These are phyloP conservation scores for Conringia planisiliqua DNA, from an alignment of 345 rosid genomes.

Conservation along the genomic window DNA sequence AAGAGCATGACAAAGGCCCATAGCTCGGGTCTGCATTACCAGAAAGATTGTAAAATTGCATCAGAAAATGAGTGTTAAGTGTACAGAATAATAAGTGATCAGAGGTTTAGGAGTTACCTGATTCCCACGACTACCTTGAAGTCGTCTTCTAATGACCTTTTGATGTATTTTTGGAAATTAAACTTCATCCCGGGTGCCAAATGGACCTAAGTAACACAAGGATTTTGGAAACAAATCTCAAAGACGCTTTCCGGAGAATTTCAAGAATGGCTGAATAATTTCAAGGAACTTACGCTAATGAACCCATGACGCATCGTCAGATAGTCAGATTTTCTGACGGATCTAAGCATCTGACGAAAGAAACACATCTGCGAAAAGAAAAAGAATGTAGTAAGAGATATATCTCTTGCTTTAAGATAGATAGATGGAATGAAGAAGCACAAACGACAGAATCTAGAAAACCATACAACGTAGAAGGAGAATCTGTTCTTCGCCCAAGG, in stretches of 20 bases:
- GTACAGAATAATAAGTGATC: not conserved
- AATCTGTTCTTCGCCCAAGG: slow-evolving; percentile 50
- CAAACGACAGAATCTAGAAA: not conserved
- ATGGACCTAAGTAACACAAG: slow-evolving; percentile 59
- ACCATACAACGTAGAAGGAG: slow-evolving; percentile 61
- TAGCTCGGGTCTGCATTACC: slow-evolving; percentile 55
- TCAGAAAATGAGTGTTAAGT: not conserved
- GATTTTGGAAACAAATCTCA: slow-evolving; percentile 1
- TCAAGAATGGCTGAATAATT: not conserved
- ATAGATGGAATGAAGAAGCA: not conserved
- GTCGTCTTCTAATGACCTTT: slow-evolving; percentile 89
- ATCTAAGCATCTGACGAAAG: slow-evolving; percentile 75
- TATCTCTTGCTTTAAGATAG: not conserved
- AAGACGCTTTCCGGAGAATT: not conserved
- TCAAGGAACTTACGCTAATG: slow-evolving; percentile 50
- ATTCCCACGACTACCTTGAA: slow-evolving; percentile 95
- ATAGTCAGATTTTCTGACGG: slow-evolving; percentile 76
- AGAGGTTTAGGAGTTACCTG: slow-evolving; percentile 41
- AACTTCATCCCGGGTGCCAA: slow-evolving; percentile 80
- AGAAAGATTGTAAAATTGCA: not conserved
- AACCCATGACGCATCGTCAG: slow-evolving; percentile 91
- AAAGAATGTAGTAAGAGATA: not conserved
- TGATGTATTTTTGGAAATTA: slow-evolving; percentile 88
- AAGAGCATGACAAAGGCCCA: slow-evolving; percentile 78
- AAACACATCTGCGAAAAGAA: slow-evolving; percentile 62